phyloP scores from a whole-genome alignment of 2,329 filamentous ascomycete genomes.

The Ophioceras dolichostomum region DNA sequence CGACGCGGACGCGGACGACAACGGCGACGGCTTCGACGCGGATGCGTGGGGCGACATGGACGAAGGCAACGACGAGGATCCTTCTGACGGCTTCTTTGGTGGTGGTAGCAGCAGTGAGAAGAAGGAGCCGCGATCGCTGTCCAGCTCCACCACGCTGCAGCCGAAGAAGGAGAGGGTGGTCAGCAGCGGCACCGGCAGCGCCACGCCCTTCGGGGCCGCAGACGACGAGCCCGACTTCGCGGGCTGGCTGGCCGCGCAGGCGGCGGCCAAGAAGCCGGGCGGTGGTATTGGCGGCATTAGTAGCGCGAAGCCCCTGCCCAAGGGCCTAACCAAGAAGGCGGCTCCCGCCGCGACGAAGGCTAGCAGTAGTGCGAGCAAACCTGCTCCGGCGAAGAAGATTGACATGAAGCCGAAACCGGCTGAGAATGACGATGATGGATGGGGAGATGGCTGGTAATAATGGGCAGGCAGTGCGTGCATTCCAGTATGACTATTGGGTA shows the following conservation, averaged over 20 bases:
- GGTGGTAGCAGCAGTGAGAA: too few relatives aligned
- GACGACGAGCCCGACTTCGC: slow-evolving; percentile 93
- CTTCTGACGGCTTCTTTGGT: slow-evolving; percentile 8
- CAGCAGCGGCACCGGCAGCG: slow-evolving; percentile 16
- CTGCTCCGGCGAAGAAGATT: slow-evolving; percentile 49
- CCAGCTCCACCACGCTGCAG: slow-evolving; percentile 16
- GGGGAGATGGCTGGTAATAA: slow-evolving; percentile 52
- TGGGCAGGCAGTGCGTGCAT: too few relatives aligned
- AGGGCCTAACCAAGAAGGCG: slow-evolving; percentile 57
- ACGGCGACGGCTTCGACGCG: slow-evolving; percentile 26
- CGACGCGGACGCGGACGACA: slow-evolving; percentile 47
- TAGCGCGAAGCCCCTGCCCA: slow-evolving; percentile 65
- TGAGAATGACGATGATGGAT: slow-evolving; percentile 45
- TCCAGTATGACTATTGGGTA: too few relatives aligned
- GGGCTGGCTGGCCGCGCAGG: slow-evolving; percentile 83
- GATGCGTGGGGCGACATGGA: slow-evolving; percentile 69
- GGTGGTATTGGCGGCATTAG: slow-evolving; percentile 19
- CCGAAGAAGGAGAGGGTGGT: slow-evolving; percentile 25
- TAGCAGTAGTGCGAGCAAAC: slow-evolving; percentile 24
- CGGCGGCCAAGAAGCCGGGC: slow-evolving; percentile 56
- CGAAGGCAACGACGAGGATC: slow-evolving; percentile 30
- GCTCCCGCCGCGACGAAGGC: slow-evolving; percentile 24
- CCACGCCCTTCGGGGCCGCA: slow-evolving; percentile 46
- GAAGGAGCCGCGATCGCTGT: slow-evolving; percentile 6
- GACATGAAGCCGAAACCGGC: slow-evolving; percentile 52